Evolutionary conservation across 495 filamentous ascomycete genomes (phyloP).

Genomic region (Penicillium dipodomyicola): DNA sequence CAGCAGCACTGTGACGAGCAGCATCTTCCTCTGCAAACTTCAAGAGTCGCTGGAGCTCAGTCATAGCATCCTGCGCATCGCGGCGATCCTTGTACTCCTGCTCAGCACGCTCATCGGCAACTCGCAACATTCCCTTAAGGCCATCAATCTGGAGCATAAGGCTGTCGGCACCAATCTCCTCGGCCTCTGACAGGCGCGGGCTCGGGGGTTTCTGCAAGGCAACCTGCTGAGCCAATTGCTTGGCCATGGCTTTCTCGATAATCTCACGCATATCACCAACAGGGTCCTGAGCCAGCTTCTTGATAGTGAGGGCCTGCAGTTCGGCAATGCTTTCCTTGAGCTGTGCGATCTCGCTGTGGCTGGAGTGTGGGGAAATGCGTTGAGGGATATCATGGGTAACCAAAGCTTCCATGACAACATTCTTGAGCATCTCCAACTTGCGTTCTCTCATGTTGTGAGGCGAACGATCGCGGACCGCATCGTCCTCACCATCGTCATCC

Average conservation of each 20-base stretch:
- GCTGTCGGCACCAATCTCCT: slow-evolving; percentile 49
- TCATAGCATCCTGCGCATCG: slow-evolving; percentile 68
- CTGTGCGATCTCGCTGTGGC: slow-evolving; percentile 45
- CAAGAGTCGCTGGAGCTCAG: slow-evolving; percentile 66
- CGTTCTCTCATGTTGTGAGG: slow-evolving; percentile 68
- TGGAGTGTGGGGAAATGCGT: slow-evolving; percentile 34
- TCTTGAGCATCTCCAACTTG: slow-evolving; percentile 79
- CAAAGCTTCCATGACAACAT: slow-evolving; percentile 76
- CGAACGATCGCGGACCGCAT: slow-evolving; percentile 50
- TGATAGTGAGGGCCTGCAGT: slow-evolving; percentile 47
- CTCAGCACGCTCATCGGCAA: slow-evolving; percentile 50
- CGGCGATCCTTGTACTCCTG: slow-evolving; percentile 64
- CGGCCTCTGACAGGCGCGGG: slow-evolving; percentile 39
- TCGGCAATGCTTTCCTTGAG: slow-evolving; percentile 59
- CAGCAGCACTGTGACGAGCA: slow-evolving; percentile 63
- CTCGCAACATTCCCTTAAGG: slow-evolving; percentile 53
- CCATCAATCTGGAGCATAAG: slow-evolving; percentile 54
- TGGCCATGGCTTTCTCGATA: slow-evolving; percentile 46
- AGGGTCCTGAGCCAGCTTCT: slow-evolving; percentile 41
- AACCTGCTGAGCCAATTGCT: slow-evolving; percentile 34
- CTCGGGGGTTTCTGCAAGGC: slow-evolving; percentile 11
- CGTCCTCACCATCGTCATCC: slow-evolving; percentile 62
- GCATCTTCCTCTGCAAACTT: slow-evolving; percentile 72
- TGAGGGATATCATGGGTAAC: slow-evolving; percentile 48
- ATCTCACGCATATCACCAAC: slow-evolving; percentile 44